Evolutionary conservation across 1,139 yeast genomes (phyloP), one percentile per base, ranked within the genome.

Genomic region (Pichia cactophila): DNA sequence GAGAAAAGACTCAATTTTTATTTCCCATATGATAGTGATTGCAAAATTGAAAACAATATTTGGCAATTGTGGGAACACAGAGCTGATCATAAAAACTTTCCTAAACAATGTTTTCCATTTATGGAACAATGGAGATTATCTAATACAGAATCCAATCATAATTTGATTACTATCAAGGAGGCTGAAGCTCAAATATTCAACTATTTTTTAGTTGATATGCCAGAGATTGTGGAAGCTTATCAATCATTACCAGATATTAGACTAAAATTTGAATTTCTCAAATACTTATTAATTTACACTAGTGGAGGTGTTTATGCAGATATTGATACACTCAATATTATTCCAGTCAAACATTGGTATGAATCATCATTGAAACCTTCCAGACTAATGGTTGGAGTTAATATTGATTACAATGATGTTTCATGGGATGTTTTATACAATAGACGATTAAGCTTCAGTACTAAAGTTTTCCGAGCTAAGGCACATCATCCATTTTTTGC

Each of bases 21-120:
- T 55, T 86, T 84, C 61, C 95, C 95, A 0, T 88, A 85, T 65
- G 81, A 82, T 51, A 71, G 77, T 3, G 54, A 66, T 11, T 45
- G 33, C 8, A 59, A 55, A 26, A 77, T 86, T 52, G 96, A 92
- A 26, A 84, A 82, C 54, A 76, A 77, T 54, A 81, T 92, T 45
- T 92, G 97, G 97, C 98, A 92, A 67, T 85, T 97, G 3, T 92
- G 97, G 97, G 86, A 86, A 65, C 80, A 78, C 17, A 78, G 78
- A 16, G 64, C 78, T n/a, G 77, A 75, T 35, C 79, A 82, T 56
- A 71, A 69, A 17, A 67, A 70, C 3, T 78, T 83, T 58, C 86
- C 94, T 6, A 51, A 65, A n/a, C 62, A 66, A 26, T 80, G 80
- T 56, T 65, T 63, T 43, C 51, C 59, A 48, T 68, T 68, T 57